These are phyloP conservation scores for Metschnikowia lunata DNA, from an alignment of 805 yeast species.

Conservation along the genomic window DNA sequence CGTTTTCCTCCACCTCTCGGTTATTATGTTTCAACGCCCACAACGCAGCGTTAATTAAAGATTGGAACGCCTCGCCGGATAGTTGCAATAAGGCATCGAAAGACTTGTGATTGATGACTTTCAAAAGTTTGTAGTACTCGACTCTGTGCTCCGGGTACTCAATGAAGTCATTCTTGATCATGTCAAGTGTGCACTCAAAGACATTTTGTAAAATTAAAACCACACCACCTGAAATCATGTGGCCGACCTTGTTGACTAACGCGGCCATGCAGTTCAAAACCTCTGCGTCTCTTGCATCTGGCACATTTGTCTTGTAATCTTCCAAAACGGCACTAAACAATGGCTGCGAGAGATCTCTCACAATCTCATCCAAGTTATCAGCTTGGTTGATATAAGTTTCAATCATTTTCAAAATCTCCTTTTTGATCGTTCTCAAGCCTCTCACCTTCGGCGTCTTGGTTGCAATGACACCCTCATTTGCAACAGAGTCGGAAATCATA, in stretches of 20 bases:
- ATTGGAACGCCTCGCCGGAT: conserved; percentile 88
- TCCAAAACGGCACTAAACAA: conserved; percentile 79
- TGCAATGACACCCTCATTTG: conserved; percentile 77
- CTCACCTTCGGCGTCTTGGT: conserved; percentile 94
- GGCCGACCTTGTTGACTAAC: conserved; percentile 82
- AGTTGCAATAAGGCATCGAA: conserved; percentile 83
- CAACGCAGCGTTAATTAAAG: conserved; percentile 86
- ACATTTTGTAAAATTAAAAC: conserved; percentile 83
- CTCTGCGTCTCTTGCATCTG: conserved; percentile 97
- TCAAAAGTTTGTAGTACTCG: conserved; percentile 85
- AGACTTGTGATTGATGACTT: conserved; percentile 79
- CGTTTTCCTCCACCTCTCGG: conserved; percentile 92
- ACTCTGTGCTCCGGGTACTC: conserved; percentile 98
- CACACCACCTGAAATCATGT: conserved; percentile 82
- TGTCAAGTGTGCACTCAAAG: conserved; percentile 88
- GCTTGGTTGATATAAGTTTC: conserved; percentile 88
- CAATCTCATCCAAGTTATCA: conserved; percentile 79
- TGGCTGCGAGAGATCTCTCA: conserved; percentile 75
- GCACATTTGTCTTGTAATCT: conserved; percentile 83
- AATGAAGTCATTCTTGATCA: conserved; percentile 93
- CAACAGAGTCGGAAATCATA: conserved; percentile 78
- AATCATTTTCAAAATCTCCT: conserved; percentile 83
- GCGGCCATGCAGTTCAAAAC: conserved; percentile 93
- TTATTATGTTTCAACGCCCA: conserved; percentile 99
- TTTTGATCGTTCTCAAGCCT: conserved; percentile 92